Percentiles rank a stretch among this genome's conserved stretches.
Evolutionary conservation across 306 rosid genomes (phyloP).

Genomic region (Corylus avellana): DNA sequence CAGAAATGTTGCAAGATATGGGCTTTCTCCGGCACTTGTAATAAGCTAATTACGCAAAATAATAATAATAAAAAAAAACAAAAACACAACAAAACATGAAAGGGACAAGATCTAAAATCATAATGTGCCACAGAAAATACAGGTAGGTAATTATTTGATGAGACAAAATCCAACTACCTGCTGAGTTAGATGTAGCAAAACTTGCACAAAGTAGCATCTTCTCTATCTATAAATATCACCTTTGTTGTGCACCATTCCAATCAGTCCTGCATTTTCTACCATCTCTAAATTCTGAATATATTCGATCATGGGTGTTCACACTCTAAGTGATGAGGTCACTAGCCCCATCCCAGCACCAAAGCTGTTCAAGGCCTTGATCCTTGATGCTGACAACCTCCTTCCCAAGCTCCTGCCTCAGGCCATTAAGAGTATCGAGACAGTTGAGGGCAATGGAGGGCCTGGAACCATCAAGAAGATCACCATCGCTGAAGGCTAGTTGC

Average conservation of each 20-base stretch:
- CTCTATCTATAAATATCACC: slow-evolving; percentile 28
- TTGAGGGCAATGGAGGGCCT: slow-evolving; percentile 69
- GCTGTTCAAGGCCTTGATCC: slow-evolving; percentile 67
- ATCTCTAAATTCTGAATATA: background rate
- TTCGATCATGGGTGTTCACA: slow-evolving; percentile 21
- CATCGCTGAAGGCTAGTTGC: slow-evolving; percentile 45
- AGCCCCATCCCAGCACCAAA: slow-evolving; percentile 43
- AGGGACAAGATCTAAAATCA: background rate
- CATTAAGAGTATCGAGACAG: slow-evolving; percentile 37
- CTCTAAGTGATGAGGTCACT: slow-evolving; percentile 29
- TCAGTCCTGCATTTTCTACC: background rate
- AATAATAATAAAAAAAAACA: no score
- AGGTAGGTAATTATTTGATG: background rate
- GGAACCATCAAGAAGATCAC: slow-evolving; percentile 66
- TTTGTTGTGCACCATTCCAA: background rate
- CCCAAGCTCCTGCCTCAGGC: slow-evolving; percentile 61
- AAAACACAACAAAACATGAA: background rate
- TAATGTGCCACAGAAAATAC: background rate
- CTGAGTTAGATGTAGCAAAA: background rate
- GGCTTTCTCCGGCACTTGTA: no score
- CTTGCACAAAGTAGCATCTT: background rate
- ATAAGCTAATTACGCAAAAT: no score
- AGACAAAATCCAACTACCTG: background rate
- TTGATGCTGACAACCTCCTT: slow-evolving; percentile 53
- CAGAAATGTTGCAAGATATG: background rate